Evolutionary conservation across 1,284 basidiomycete species (phyloP).

Genomic region (Ceratobasidium sp.): DNA sequence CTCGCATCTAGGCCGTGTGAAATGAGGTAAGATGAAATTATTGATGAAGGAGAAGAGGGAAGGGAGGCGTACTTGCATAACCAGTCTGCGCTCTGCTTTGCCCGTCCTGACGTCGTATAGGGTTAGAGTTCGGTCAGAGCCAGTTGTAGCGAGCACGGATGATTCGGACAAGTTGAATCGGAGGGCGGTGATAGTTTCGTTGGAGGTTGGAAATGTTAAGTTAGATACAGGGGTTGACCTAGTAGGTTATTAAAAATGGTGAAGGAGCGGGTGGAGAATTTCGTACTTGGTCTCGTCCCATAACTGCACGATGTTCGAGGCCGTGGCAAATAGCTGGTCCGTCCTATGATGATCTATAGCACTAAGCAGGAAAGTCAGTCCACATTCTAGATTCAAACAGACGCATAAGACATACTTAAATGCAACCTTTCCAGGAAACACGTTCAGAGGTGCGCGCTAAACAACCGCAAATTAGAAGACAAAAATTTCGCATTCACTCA

Average conservation of each 20-base stretch:
- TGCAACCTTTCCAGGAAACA: slow-evolving; percentile 85
- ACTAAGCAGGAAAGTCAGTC: slow-evolving; percentile 56
- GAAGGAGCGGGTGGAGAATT: not conserved
- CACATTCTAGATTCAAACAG: not conserved
- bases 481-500: slow-evolving; percentile 23
- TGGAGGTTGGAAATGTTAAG: slow-evolving; percentile 84
- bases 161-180: slow-evolving; percentile 95
- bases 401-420: slow-evolving; percentile 76
- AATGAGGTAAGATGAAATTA: slow-evolving; percentile 11
- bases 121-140: slow-evolving; percentile 94
- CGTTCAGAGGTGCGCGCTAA: slow-evolving; percentile 68
- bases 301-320: slow-evolving; percentile 92
- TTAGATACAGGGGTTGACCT: slow-evolving; percentile 81
- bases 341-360: slow-evolving; percentile 94
- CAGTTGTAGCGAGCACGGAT: slow-evolving; percentile 93
- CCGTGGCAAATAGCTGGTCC: slow-evolving; percentile 92
- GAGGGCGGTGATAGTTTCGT: slow-evolving; percentile 89
- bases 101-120: slow-evolving; percentile 97
- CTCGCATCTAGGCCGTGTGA: slow-evolving; percentile 71
- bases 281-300: slow-evolving; percentile 96
- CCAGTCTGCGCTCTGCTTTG: slow-evolving; percentile 90
- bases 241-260: slow-evolving; percentile 48
- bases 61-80: slow-evolving; percentile 80
- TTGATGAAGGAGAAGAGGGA: not conserved
- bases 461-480: not conserved